Conservation (phyloP, 495 filamentous ascomycete genomes). For the Evansstolkia leycettana region DNA sequence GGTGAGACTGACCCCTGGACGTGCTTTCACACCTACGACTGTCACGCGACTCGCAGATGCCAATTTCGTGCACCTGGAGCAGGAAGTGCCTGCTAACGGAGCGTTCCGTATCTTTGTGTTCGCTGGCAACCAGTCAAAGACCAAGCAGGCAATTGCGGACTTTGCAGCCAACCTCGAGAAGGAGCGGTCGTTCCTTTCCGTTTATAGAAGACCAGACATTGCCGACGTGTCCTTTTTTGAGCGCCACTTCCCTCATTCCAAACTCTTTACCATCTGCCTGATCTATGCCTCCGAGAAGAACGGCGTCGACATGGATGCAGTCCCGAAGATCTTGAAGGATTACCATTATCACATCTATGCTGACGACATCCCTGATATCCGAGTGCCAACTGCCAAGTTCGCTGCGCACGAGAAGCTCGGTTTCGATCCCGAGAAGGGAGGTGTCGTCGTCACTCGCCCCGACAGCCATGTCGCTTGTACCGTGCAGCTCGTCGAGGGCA, state of each 20-base stretch:
- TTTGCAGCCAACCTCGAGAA: conserved; percentile 51
- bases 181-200: conserved; percentile 55
- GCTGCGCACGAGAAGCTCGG: conserved; percentile 84
- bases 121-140: conserved; percentile 51
- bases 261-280: conserved; percentile 66
- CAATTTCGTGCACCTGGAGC: conserved; percentile 77
- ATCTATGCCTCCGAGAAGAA: conserved; percentile 54
- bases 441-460: conserved; percentile 69
- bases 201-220: conserved; percentile 49
- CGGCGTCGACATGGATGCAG: conserved; percentile 49
- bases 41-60: conserved; percentile 77
- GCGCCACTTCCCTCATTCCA: conserved; percentile 67
- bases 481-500: conserved; percentile 58
- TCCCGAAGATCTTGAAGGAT: conserved; percentile 55
- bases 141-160: conserved; percentile 50
- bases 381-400: conserved; percentile 53
- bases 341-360: conserved; percentile 80
- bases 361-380: conserved; percentile 66
- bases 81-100: conserved; percentile 78
- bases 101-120: conserved; percentile 81
- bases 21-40: conserved; percentile 58
- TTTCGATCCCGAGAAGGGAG: conserved; percentile 57
- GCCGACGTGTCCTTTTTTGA: conserved; percentile 64
- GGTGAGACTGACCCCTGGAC: conserved; percentile 52
- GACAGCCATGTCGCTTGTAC: conserved; percentile 80